Evolutionary conservation across 164 flowering plant species (phyloP).

Genomic region (Echeveria elegans): DNA sequence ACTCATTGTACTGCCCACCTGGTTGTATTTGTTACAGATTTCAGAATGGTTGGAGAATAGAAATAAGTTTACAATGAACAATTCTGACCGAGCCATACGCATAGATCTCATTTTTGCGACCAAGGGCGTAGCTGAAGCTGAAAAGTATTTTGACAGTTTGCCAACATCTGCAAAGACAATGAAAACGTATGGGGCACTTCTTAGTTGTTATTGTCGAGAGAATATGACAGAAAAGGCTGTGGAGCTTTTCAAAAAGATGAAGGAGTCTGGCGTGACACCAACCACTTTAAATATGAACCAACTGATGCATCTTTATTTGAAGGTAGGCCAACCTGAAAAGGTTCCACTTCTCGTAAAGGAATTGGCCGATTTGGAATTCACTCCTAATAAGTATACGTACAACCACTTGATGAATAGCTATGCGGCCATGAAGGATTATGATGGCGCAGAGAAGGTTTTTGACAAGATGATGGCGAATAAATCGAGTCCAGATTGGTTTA

Average conservation of each 20-base stretch:
- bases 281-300: conserved; percentile 21
- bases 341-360: conserved; percentile 20
- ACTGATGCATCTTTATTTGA: conserved; percentile 24
- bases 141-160: conserved; percentile 29
- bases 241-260: conserved; percentile 26
- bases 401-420: conserved; percentile 25
- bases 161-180: conserved; percentile 22
- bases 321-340: conserved; percentile 22
- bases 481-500: conserved; percentile 14
- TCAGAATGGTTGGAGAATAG: conserved; percentile 35
- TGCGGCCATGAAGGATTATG: conserved; percentile 25
- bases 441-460: conserved; percentile 23
- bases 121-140: conserved; percentile 24
- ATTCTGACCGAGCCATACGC: conserved; percentile 22
- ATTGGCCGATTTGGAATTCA: conserved; percentile 20
- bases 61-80: conserved; percentile 10
- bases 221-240: conserved; percentile 24
- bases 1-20: background rate
- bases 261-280: conserved; percentile 14
- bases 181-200: conserved; percentile 34
- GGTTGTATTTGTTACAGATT: conserved; percentile 16
- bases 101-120: conserved; percentile 27
- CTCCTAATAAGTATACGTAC: conserved; percentile 21
- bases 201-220: conserved; percentile 28
- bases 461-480: conserved; percentile 18